Conservation (phyloP, 208 protist species). For the Polymyxa betae region DNA sequence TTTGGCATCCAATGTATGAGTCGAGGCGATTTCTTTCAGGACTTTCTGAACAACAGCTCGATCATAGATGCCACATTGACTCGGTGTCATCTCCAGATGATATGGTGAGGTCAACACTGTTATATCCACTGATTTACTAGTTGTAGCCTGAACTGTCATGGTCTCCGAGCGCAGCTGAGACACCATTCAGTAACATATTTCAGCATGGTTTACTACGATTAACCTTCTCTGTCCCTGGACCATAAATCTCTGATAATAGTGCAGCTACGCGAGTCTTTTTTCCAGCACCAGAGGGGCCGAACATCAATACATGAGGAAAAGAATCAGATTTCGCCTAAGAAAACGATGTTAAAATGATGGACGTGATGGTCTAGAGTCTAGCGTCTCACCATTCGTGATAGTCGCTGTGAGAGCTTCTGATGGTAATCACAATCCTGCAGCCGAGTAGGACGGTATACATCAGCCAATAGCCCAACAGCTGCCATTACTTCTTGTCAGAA, state of each 20-base stretch:
- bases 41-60: slow-evolving; percentile 85
- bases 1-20: slow-evolving; percentile 52
- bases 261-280: slow-evolving; percentile 78
- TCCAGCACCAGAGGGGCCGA: slow-evolving; percentile 73
- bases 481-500: neutral
- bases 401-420: slow-evolving; percentile 80
- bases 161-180: neutral
- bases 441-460: slow-evolving; percentile 95
- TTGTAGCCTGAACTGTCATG: slow-evolving; percentile 60
- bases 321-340: slow-evolving; percentile 55
- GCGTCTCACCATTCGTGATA: slow-evolving; percentile 82
- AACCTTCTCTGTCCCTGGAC: slow-evolving; percentile 31
- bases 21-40: slow-evolving; percentile 54
- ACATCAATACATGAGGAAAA: slow-evolving; percentile 71
- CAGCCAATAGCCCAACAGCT: slow-evolving; percentile 90
- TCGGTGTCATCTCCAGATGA: slow-evolving; percentile 99
- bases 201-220: neutral
- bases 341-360: slow-evolving; percentile 44
- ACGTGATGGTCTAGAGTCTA: neutral
- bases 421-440: slow-evolving; percentile 92
- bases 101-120: slow-evolving; percentile 89
- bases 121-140: slow-evolving; percentile 90
- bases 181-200: neutral
- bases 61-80: slow-evolving; percentile 95
- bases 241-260: slow-evolving; percentile 66